A percentile compares a stretch with the other conserved stretches of the same genome.
Conservation (phyloP, 192 early-diverging fungal genomes). For the Physocladia obscura region DNA sequence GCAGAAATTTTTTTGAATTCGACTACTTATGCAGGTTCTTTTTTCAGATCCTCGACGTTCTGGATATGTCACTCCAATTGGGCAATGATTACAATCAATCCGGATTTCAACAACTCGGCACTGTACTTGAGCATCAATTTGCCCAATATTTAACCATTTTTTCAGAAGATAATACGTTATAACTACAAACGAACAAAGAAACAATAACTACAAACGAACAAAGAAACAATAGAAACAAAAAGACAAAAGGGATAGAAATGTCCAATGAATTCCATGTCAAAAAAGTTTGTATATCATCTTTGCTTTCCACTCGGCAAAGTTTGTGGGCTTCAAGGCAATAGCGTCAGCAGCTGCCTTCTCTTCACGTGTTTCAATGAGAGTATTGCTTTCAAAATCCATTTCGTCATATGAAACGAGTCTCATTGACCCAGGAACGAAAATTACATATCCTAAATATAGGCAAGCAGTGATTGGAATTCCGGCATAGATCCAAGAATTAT, state of each 20-base stretch:
- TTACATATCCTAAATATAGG: background rate
- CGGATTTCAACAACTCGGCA: background rate
- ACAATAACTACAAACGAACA: too few species aligned
- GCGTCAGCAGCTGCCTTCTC: background rate
- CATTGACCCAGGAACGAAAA: background rate
- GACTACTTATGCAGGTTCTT: background rate
- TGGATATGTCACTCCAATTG: background rate
- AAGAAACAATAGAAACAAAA: too few species aligned
- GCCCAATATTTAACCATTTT: background rate
- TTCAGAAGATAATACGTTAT: too few species aligned
- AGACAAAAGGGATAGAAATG: too few species aligned
- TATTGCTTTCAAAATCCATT: constrained; percentile 20
- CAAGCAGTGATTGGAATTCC: constrained; percentile 6
- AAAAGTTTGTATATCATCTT: constrained; percentile 8
- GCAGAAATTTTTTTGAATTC: too few species aligned
- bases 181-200: too few species aligned
- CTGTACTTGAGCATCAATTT: background rate
- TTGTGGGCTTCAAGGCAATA: background rate
- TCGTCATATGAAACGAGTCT: constrained; percentile 7
- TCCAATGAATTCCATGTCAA: background rate
- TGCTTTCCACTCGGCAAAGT: background rate
- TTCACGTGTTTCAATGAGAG: background rate
- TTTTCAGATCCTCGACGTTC: constrained; percentile 4
- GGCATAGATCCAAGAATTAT: constrained; percentile 2
- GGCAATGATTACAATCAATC: background rate